Conservation (phyloP, 176 grass and related monocot genomes). For the Eremochloa ophiuroides region DNA sequence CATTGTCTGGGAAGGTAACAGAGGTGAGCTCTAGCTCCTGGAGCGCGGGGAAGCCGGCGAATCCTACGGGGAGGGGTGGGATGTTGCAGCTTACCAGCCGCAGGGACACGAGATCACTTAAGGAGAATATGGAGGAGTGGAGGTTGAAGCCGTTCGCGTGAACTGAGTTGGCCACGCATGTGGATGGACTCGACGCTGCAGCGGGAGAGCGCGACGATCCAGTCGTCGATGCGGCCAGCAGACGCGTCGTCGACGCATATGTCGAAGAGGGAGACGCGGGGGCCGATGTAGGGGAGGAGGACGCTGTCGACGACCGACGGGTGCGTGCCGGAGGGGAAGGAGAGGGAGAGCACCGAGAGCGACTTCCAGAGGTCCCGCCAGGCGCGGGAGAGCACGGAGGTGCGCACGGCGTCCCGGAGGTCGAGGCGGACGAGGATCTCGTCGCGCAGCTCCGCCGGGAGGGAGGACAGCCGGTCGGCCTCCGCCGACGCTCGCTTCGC, state of each 20-base stretch:
- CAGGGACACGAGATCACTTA: neutral
- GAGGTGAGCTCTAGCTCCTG: neutral
- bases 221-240: neutral
- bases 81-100: neutral
- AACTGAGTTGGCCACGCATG: neutral
- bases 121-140: slow-evolving; percentile 25
- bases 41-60: neutral
- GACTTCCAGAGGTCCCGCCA: slow-evolving; percentile 26
- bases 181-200: neutral
- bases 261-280: neutral
- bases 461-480: neutral
- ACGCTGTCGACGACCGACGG: neutral
- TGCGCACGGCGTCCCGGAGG: neutral
- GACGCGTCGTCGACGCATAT: neutral
- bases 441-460: neutral
- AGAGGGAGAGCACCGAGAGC: neutral
- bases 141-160: neutral
- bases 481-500: neutral
- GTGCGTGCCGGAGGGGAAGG: neutral
- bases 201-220: slow-evolving; percentile 9
- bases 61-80: neutral
- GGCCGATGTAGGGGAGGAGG: neutral
- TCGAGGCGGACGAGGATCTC: slow-evolving; percentile 8
- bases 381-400: slow-evolving; percentile 22
- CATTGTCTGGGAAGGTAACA: neutral